Conservation (phyloP, 2,329 filamentous ascomycete species). For the Ramularia collo-cygni region DNA sequence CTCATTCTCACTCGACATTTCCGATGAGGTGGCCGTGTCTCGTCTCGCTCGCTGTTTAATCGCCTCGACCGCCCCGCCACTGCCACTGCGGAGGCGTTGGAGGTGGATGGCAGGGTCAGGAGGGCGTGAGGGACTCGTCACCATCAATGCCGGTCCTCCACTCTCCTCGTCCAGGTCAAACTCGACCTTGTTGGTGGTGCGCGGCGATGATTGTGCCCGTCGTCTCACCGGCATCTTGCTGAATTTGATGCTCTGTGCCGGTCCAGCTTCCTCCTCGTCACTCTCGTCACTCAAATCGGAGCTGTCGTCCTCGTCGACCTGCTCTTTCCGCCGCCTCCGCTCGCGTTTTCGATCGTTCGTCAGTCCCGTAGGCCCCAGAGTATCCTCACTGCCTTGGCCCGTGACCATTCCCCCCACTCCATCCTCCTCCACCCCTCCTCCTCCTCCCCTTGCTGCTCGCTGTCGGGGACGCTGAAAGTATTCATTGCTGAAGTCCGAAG, state of each 20-base stretch:
- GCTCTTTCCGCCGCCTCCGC: slow-evolving; percentile 62
- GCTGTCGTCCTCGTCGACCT: slow-evolving; percentile 78
- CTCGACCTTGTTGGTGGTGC: slow-evolving; percentile 11
- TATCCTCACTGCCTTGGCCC: slow-evolving; percentile 57
- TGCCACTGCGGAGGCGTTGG: slow-evolving; percentile 54
- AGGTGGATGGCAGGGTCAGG: slow-evolving; percentile 26
- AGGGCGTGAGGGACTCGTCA: slow-evolving; percentile 44
- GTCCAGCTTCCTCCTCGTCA: slow-evolving; percentile 64
- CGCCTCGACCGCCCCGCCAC: slow-evolving; percentile 63
- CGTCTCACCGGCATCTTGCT: slow-evolving; percentile 87
- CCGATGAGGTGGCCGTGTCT: slow-evolving; percentile 75
- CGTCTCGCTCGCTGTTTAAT: slow-evolving; percentile 58
- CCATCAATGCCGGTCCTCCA: slow-evolving; percentile 23
- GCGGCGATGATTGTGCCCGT: slow-evolving; percentile 79
- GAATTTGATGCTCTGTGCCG: slow-evolving; percentile 88
- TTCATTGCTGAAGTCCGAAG: slow-evolving; percentile 48
- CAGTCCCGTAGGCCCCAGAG: slow-evolving; percentile 55
- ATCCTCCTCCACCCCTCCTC: too few relatives aligned
- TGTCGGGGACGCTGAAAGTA: slow-evolving; percentile 63
- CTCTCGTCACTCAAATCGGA: slow-evolving; percentile 80
- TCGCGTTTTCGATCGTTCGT: slow-evolving; percentile 44
- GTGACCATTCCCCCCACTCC: slow-evolving; percentile 69
- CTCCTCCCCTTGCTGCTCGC: slow-evolving; percentile 24
- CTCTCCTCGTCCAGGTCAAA: slow-evolving; percentile 7
- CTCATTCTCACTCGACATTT: slow-evolving; percentile 77